Evolutionary conservation across 176 grass and related monocot species (phyloP).

Genomic region (Ananas comosus): DNA sequence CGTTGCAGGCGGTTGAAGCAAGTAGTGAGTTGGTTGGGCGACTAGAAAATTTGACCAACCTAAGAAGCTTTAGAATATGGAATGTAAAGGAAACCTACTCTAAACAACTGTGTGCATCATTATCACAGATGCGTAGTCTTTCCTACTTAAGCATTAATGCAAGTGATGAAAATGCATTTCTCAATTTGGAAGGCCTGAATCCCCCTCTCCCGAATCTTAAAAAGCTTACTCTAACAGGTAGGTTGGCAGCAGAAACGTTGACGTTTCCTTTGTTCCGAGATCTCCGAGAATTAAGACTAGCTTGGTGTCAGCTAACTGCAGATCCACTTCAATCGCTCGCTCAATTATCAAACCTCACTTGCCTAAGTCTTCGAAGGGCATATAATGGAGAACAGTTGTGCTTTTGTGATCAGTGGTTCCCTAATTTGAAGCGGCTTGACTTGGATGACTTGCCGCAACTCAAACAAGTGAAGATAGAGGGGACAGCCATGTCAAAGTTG

Average conservation of each 20-base stretch:
- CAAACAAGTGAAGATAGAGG: conserved; percentile 17
- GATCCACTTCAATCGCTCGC: conserved; percentile 23
- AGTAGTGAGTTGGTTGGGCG: conserved; percentile 25
- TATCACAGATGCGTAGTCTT: conserved; percentile 36
- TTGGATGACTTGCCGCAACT: conserved; percentile 12
- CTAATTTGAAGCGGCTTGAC: conserved; percentile 1
- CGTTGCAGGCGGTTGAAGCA: conserved; percentile 16
- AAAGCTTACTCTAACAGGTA: conserved; percentile 19
- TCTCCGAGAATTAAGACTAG: conserved; percentile 8
- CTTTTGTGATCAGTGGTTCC: conserved; percentile 25
- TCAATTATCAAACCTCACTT: conserved; percentile 23
- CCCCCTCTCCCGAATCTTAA: conserved; percentile 18
- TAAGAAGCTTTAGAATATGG: conserved; percentile 30
- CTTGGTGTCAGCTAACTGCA: conserved; percentile 27
- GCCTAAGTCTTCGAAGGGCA: neutral
- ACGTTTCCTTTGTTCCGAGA: conserved; percentile 21
- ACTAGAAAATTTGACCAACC: conserved; percentile 27
- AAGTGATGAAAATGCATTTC: conserved; percentile 21
- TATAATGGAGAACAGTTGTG: conserved; percentile 18
- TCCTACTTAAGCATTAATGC: conserved; percentile 27
- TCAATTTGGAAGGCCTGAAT: conserved; percentile 31
- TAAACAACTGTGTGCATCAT: conserved; percentile 26
- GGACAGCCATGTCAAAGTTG: conserved; percentile 5
- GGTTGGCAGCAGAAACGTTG: conserved; percentile 26
- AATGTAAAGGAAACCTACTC: conserved; percentile 27